A percentile compares a stretch with the other conserved stretches of the same genome.
Evolutionary conservation across 441 rosid species (phyloP).

Genomic region (Erodium chrysanthum): DNA sequence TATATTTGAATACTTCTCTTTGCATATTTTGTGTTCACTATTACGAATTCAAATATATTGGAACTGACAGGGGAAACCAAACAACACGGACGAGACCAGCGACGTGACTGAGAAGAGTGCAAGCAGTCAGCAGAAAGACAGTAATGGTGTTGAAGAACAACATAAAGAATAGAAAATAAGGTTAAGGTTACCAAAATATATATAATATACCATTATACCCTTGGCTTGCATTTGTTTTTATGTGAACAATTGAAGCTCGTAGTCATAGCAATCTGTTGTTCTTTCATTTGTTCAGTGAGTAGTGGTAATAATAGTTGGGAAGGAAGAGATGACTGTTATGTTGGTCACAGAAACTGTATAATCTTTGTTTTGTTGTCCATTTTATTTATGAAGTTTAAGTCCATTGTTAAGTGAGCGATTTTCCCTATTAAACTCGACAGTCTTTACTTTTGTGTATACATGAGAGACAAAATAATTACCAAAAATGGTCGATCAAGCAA

Average conservation of each 20-base stretch:
- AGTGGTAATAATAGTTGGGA: constrained; percentile 19
- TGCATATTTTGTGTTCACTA: too few relatives aligned
- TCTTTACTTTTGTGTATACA: too few relatives aligned
- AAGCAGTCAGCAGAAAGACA: constrained; percentile 22
- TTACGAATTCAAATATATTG: background rate
- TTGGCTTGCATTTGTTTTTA: background rate
- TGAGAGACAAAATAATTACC: too few relatives aligned
- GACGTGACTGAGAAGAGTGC: background rate
- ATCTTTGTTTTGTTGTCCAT: background rate
- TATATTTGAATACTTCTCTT: too few relatives aligned
- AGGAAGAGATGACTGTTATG: constrained; percentile 12
- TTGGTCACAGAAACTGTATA: constrained; percentile 24
- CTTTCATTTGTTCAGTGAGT: constrained; percentile 23
- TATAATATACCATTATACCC: background rate
- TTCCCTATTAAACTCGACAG: too few relatives aligned
- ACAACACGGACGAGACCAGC: constrained; percentile 23
- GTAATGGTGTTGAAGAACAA: constrained; percentile 24
- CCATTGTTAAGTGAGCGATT: too few relatives aligned
- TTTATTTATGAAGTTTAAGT: too few relatives aligned
- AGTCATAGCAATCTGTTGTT: constrained; percentile 27
- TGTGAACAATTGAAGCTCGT: constrained; percentile 21
- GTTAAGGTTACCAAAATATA: constrained; percentile 9
- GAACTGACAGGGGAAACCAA: constrained; percentile 34
- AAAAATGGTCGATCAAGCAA: too few relatives aligned
- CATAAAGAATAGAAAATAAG: constrained; percentile 25